Evolutionary conservation across 768 basidiomycete genomes (phyloP).

Genomic region (Leccinum arenicola): DNA sequence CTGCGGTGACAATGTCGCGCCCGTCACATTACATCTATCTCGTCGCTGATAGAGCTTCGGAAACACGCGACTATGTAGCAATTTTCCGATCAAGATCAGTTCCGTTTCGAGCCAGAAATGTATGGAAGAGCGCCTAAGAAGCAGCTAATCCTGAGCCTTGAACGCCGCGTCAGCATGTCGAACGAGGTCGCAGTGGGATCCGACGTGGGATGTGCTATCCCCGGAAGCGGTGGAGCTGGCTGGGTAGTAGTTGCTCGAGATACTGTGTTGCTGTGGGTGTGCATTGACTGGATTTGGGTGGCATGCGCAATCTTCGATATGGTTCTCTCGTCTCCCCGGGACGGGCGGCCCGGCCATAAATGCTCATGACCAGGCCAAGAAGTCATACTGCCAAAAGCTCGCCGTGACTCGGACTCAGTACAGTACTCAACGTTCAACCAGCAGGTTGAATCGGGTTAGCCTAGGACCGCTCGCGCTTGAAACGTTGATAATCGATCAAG

Average conservation of each 20-base stretch:
- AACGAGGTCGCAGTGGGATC: background rate
- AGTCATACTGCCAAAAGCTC: background rate
- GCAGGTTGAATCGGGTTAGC: background rate
- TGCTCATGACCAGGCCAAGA: background rate
- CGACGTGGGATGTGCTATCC: background rate
- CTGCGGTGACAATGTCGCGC: background rate
- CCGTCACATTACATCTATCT: background rate
- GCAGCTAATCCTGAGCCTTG: background rate
- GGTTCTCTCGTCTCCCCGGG: slow-evolving; percentile 8
- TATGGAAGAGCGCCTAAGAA: background rate
- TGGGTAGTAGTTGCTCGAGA: background rate
- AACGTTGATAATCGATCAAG: background rate
- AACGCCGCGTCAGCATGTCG: background rate
- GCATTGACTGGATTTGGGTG: background rate
- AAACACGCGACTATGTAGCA: background rate
- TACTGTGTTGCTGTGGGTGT: background rate
- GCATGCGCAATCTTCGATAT: background rate
- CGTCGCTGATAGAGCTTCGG: slow-evolving; percentile 1
- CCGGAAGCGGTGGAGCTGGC: background rate
- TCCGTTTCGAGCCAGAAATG: slow-evolving; percentile 1
- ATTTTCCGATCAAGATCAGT: slow-evolving; percentile 2
- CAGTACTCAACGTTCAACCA: background rate
- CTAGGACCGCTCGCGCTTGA: background rate
- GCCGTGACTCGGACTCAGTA: background rate
- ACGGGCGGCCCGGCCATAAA: slow-evolving; percentile 6